A percentile compares a stretch with the other conserved stretches of the same genome.
These are phyloP conservation scores for Nymphaea thermarum DNA, from an alignment of 164 flowering plant genomes.

Conservation along the genomic window DNA sequence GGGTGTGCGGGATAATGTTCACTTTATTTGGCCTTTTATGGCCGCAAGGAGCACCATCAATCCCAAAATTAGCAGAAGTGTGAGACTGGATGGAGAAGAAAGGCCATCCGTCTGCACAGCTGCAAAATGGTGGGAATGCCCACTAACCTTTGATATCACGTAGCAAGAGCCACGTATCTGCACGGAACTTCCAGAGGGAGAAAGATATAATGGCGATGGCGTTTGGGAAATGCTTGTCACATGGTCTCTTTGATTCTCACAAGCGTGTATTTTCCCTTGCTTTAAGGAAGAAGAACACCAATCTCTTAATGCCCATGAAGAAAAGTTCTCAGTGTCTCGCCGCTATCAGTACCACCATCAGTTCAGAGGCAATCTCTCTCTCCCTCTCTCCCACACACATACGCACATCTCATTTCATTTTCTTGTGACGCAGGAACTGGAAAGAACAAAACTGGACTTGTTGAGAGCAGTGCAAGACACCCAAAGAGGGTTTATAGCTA, in stretches of 20 bases:
- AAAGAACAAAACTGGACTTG: constrained; percentile 49
- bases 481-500: constrained; percentile 57
- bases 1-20: too few species aligned
- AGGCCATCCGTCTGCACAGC: too few species aligned
- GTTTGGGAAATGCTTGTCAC: neutral
- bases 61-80: too few species aligned
- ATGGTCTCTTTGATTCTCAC: neutral
- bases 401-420: neutral
- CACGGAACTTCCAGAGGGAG: too few species aligned
- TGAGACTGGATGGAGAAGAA: too few species aligned
- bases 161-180: too few species aligned
- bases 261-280: neutral
- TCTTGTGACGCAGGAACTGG: constrained; percentile 24
- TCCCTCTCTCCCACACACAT: neutral
- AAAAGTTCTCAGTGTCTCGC: constrained; percentile 5
- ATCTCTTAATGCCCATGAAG: neutral
- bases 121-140: too few species aligned
- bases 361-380: constrained; percentile 1
- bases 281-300: neutral
- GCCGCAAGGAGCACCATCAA: too few species aligned
- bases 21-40: too few species aligned
- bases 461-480: constrained; percentile 62
- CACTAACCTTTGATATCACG: too few species aligned
- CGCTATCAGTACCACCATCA: neutral
- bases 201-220: neutral